These are phyloP conservation scores for Vigna nakashimae DNA, from an alignment of 306 rosid species.

Conservation along the genomic window DNA sequence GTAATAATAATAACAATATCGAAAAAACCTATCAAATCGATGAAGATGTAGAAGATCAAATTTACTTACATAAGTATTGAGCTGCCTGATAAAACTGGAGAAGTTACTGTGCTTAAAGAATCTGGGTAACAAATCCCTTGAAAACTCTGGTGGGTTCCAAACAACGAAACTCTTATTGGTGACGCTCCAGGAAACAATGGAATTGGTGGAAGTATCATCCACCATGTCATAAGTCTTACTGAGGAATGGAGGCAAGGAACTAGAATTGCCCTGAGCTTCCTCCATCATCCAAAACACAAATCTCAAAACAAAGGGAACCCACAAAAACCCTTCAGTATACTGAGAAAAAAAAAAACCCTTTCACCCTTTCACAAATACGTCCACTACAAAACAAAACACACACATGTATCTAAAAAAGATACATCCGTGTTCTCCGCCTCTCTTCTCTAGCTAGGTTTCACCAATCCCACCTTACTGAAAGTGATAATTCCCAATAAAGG, in stretches of 20 bases:
- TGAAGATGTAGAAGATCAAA: constrained; percentile 26
- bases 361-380: not conserved
- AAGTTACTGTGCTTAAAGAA: constrained; percentile 91
- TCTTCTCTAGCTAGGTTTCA: constrained; percentile 21
- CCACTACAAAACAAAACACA: constrained; percentile 2
- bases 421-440: constrained; percentile 20
- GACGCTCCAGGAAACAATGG: constrained; percentile 79
- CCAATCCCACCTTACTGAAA: constrained; percentile 16
- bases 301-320: constrained; percentile 36
- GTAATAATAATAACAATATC: not conserved
- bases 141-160: constrained; percentile 75
- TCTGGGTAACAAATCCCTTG: constrained; percentile 68
- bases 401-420: not conserved
- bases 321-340: constrained; percentile 24
- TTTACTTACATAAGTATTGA: constrained; percentile 86
- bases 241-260: constrained; percentile 81
- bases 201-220: constrained; percentile 68
- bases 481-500: not conserved
- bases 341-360: not conserved
- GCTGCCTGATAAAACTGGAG: constrained; percentile 93
- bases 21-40: constrained; percentile 6
- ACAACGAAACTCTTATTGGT: constrained; percentile 74
- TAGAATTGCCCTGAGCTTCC: constrained; percentile 65
- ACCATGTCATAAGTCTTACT: constrained; percentile 88
- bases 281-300: constrained; percentile 62